These are phyloP conservation scores for Colletotrichum chrysophilum DNA, from an alignment of 2,329 filamentous ascomycete genomes.

Conservation along the genomic window DNA sequence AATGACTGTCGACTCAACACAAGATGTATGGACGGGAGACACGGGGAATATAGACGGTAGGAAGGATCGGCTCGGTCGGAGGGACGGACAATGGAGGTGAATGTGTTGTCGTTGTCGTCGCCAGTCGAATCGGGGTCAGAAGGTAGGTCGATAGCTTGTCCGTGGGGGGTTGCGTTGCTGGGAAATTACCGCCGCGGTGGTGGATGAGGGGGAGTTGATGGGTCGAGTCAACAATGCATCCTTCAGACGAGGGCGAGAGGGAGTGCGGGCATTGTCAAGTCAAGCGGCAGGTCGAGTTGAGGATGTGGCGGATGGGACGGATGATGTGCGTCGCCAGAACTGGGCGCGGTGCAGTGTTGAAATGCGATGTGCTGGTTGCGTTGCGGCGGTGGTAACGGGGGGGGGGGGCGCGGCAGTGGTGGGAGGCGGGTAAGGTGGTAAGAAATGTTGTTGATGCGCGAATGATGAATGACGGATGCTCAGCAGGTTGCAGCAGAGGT, in stretches of 20 bases:
- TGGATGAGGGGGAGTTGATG: not conserved
- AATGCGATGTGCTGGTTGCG: not conserved
- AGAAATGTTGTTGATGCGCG: not conserved
- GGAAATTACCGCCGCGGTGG: not conserved
- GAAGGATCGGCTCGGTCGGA: not conserved
- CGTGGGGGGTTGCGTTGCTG: not conserved
- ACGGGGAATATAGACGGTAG: not conserved
- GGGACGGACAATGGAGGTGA: not conserved
- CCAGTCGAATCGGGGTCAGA: not conserved
- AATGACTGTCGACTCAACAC: not conserved
- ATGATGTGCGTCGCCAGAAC: not conserved
- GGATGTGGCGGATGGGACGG: not conserved
- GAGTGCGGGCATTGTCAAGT: slow-evolving; percentile 4
- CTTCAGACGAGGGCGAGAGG: not conserved
- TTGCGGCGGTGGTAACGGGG: not conserved
- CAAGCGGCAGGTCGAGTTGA: not conserved
- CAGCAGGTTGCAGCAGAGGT: not conserved
- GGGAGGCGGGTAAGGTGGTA: not conserved
- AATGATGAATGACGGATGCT: not conserved
- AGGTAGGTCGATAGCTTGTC: not conserved
- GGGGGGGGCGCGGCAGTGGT: not conserved
- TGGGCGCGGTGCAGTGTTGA: not conserved
- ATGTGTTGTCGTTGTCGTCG: not conserved
- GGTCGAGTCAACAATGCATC: slow-evolving; percentile 19
- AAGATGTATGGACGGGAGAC: not conserved